Base-by-base conservation (phyloP, 345 rosid species). In the Isatis tinctoria region DNA sequence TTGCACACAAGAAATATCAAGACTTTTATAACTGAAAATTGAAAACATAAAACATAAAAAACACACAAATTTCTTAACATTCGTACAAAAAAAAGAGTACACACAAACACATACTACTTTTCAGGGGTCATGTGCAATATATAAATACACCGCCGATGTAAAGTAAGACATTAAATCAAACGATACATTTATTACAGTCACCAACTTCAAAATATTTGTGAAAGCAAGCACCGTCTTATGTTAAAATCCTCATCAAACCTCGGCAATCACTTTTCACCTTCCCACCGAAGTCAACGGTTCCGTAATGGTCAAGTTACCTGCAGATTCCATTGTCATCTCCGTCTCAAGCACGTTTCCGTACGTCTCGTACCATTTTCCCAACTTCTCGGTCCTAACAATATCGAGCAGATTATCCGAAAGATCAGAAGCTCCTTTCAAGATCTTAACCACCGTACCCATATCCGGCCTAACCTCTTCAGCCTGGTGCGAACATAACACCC, bases 401-500 rank as follows among this genome's bases (percentile, higher is more conserved):
- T 62, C 71, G 17, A 69, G 70, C 32, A 58, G 5, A 43, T 69
- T 53, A 40, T 69, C 47, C 8, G 79, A 74, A 33, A 76, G 65
- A 64, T 69, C 17, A 10, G 74, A 36, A 36, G 28, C 62, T 1
- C 78, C 67, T 1, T 56, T n/a, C 26, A 82, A 45, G 35, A 72
- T 76, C 63, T 36, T 13, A 7, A 79, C 45, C 13, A 82, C 77
- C 4, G 57, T 53, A 52, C 64, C 14, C 79, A 82, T 79, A 16
- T 66, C 76, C 5, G 82, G 82, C 36, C 81, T 76, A 13, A 33
- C 62, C 18, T 26, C 75, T 56, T 65, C 73, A 16, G 49, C 78
- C 8, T 43, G 32, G 30, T 76, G 78, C 2, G 79, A 75, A 56
- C 77, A 82, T 1, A 82, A 52, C 16, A 79, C 60, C 14, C 85